These are phyloP conservation scores for Detonula confervacea DNA, from an alignment of 352 stramenopile species.

Conservation along the genomic window DNA sequence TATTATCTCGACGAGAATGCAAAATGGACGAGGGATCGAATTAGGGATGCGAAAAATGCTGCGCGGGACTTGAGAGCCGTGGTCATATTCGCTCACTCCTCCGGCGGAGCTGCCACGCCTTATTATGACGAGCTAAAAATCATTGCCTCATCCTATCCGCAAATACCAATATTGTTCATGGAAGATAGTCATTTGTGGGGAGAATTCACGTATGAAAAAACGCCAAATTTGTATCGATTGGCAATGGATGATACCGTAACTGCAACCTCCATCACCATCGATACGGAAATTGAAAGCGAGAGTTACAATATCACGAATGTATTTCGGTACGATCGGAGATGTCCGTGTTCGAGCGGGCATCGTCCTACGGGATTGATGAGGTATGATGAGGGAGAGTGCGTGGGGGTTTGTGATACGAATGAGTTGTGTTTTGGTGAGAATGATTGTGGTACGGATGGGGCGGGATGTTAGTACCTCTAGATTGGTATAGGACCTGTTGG, in stretches of 20 bases:
- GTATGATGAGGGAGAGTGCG: slow-evolving; percentile 17
- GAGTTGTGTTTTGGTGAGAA: slow-evolving; percentile 3
- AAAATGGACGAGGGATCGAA: slow-evolving; percentile 18
- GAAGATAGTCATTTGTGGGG: slow-evolving; percentile 28
- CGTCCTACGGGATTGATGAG: slow-evolving; percentile 14
- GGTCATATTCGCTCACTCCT: slow-evolving; percentile 15
- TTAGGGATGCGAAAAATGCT: slow-evolving; percentile 6
- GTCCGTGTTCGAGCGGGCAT: slow-evolving; percentile 26
- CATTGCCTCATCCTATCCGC: slow-evolving; percentile 5
- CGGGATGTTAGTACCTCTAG: too few species aligned
- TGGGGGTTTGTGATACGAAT: slow-evolving; percentile 28
- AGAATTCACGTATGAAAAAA: slow-evolving; percentile 6
- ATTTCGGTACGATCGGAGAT: slow-evolving; percentile 33
- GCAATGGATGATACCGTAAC: slow-evolving; percentile 36
- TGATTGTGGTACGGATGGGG: background rate
- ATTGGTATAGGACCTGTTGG: too few species aligned
- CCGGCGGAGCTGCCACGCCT: background rate
- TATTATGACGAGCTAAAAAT: slow-evolving; percentile 15
- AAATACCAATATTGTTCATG: slow-evolving; percentile 33
- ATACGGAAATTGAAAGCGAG: background rate
- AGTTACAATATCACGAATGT: slow-evolving; percentile 5
- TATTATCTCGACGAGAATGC: slow-evolving; percentile 28
- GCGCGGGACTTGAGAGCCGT: slow-evolving; percentile 5
- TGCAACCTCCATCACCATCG: slow-evolving; percentile 27
- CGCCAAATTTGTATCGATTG: slow-evolving; percentile 31